Evolutionary conservation across 2,329 filamentous ascomycete genomes (phyloP).

Genomic region (Colletotrichum godetiae): DNA sequence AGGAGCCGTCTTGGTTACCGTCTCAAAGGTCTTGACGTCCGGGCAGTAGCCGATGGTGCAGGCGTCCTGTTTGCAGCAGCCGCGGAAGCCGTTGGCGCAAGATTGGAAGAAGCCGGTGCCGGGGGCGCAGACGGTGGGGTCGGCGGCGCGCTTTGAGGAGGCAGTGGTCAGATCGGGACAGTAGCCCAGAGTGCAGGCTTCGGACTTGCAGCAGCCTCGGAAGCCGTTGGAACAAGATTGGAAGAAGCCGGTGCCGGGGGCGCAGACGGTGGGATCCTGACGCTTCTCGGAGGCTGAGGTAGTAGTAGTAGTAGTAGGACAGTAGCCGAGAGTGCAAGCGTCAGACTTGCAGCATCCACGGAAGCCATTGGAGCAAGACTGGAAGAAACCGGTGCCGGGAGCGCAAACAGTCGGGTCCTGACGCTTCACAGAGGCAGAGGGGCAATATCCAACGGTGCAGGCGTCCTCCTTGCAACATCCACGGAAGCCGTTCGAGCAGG

Average conservation of each 20-base stretch:
- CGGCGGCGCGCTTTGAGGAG: background rate
- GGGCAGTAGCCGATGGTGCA: conserved; percentile 29
- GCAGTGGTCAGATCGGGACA: conserved; percentile 4
- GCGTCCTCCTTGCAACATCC: conserved; percentile 31
- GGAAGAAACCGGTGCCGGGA: conserved; percentile 23
- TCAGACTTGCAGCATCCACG: conserved; percentile 25
- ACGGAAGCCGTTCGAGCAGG: conserved; percentile 32
- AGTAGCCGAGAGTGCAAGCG: conserved; percentile 24
- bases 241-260: conserved; percentile 24
- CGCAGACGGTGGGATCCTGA: conserved; percentile 17
- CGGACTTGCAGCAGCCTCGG: conserved; percentile 26
- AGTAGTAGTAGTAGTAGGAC: background rate
- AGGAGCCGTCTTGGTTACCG: conserved; percentile 1
- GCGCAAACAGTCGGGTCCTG: conserved; percentile 17
- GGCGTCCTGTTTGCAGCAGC: conserved; percentile 27
- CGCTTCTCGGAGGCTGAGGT: background rate
- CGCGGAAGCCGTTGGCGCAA: conserved; percentile 23
- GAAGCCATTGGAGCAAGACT: conserved; percentile 21
- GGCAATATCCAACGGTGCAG: conserved; percentile 11
- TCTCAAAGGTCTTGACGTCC: conserved; percentile 24
- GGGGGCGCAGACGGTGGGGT: conserved; percentile 18
- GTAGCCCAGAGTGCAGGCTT: conserved; percentile 23
- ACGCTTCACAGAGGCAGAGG: background rate
- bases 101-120: conserved; percentile 30
- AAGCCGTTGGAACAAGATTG: conserved; percentile 21